Percentiles rank a stretch among this genome's conserved stretches.
Conservation (phyloP, 768 basidiomycete species). For the Filobasidium wieringae region DNA sequence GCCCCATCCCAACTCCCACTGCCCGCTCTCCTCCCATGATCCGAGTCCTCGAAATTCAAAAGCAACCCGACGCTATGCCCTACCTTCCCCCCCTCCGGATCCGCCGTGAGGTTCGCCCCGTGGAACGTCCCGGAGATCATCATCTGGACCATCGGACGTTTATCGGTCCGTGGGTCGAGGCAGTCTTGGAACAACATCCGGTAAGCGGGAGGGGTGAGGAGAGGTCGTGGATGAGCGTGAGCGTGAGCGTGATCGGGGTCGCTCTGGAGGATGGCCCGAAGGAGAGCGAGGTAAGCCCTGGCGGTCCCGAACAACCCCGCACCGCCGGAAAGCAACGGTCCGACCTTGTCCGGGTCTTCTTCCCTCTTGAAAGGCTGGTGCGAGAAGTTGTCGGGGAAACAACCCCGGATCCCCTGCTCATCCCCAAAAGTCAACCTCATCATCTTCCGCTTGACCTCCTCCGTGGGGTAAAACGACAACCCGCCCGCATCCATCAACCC, state of each 20-base stretch:
- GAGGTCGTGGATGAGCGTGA: not conserved
- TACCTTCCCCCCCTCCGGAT: too few relatives aligned
- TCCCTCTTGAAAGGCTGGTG: constrained; percentile 7
- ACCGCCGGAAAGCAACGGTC: constrained; percentile 15
- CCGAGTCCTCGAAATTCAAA: constrained; percentile 18
- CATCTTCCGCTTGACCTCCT: constrained; percentile 16
- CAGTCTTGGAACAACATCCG: constrained; percentile 19
- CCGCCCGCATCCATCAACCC: constrained; percentile 24
- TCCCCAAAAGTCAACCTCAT: constrained; percentile 3
- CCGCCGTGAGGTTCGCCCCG: not conserved
- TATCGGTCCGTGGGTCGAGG: not conserved
- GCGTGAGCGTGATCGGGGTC: constrained; percentile 11
- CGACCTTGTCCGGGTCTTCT: constrained; percentile 14
- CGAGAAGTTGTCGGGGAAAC: not conserved
- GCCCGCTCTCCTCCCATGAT: constrained; percentile 18
- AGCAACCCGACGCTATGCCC: constrained; percentile 21
- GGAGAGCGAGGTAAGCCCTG: constrained; percentile 22
- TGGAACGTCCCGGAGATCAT: not conserved
- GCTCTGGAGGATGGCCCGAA: constrained; percentile 19
- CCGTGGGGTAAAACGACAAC: constrained; percentile 25
- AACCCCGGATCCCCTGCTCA: not conserved
- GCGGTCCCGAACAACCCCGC: constrained; percentile 27
- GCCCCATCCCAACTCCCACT: constrained; percentile 27
- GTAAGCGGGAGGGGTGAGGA: constrained; percentile 8
- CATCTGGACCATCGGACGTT: not conserved